phyloP scores from a whole-genome alignment of 225 moss, liverwort and hornwort genomes.

The Pseudoscleropodium purum region DNA sequence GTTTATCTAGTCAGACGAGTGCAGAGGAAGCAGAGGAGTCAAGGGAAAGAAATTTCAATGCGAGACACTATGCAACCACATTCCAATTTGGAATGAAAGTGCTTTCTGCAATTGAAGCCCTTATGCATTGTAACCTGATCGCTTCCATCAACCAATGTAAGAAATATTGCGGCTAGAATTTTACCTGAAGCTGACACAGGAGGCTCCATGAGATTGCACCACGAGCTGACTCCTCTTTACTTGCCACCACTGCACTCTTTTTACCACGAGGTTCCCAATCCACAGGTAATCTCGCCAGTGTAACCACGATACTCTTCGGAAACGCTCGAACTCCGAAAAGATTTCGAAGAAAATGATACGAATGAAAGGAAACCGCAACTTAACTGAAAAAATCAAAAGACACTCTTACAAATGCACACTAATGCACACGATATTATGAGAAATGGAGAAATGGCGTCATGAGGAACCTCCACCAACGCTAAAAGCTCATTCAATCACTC shows the following conservation, averaged over 20 bases:
- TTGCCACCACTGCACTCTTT: not conserved
- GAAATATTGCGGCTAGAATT: not conserved
- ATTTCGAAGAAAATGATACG: too few species aligned
- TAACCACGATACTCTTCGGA: not conserved
- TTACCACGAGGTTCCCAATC: not conserved
- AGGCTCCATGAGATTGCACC: conserved; percentile 28
- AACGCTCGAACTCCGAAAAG: not conserved
- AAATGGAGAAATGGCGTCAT: not conserved
- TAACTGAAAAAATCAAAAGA: not conserved
- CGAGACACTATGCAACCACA: not conserved
- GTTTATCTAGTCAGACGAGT: not conserved
- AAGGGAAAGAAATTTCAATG: too few species aligned
- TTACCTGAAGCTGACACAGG: conserved; percentile 16
- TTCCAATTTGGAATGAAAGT: not conserved
- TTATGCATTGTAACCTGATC: not conserved
- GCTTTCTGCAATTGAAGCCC: not conserved
- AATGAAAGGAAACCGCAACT: not conserved
- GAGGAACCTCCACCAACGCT: not conserved
- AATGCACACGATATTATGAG: not conserved
- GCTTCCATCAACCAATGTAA: not conserved
- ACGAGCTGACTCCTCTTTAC: not conserved
- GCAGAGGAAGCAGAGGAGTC: not conserved
- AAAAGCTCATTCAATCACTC: not conserved
- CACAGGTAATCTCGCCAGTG: not conserved
- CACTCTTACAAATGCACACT: not conserved